Evolutionary conservation across 169 alveolate species (phyloP).

Genomic region (Cryptosporidium sp.): DNA sequence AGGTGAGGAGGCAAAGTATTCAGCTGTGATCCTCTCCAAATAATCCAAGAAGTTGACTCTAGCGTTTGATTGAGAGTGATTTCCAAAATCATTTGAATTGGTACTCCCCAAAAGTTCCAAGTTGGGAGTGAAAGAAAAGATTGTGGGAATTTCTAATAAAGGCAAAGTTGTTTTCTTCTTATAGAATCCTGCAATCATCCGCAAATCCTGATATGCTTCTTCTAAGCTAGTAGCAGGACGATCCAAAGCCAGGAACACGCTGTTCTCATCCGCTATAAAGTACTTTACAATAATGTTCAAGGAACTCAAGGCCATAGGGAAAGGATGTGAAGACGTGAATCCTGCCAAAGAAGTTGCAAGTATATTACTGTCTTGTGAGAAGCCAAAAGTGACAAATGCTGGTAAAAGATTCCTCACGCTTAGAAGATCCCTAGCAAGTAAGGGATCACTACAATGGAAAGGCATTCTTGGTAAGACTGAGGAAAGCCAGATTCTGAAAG

Average conservation of each 20-base stretch:
- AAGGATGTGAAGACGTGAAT: neutral
- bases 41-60: constrained; percentile 41
- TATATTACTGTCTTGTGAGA: neutral
- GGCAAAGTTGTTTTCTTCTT: constrained; percentile 7
- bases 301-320: neutral
- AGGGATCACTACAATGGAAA: constrained; percentile 9
- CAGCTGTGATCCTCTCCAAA: constrained; percentile 49
- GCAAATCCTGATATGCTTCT: constrained; percentile 31
- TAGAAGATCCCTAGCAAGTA: constrained; percentile 17
- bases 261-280: constrained; percentile 7
- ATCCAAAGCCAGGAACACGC: neutral
- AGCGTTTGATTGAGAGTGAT: neutral
- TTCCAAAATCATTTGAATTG: neutral
- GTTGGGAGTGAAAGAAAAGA: constrained; percentile 1
- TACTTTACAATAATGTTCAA: neutral
- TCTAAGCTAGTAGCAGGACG: neutral
- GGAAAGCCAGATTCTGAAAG: constrained; percentile 64
- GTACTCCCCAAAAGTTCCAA: neutral
- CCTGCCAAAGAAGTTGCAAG: neutral
- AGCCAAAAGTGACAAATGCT: neutral
- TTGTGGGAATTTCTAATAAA: neutral
- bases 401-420: constrained; percentile 6
- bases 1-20: constrained; percentile 49
- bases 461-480: constrained; percentile 26
- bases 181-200: constrained; percentile 25